These are phyloP conservation scores for Fusarium odoratissimum DNA, from an alignment of 2,329 filamentous ascomycete genomes.

Conservation along the genomic window DNA sequence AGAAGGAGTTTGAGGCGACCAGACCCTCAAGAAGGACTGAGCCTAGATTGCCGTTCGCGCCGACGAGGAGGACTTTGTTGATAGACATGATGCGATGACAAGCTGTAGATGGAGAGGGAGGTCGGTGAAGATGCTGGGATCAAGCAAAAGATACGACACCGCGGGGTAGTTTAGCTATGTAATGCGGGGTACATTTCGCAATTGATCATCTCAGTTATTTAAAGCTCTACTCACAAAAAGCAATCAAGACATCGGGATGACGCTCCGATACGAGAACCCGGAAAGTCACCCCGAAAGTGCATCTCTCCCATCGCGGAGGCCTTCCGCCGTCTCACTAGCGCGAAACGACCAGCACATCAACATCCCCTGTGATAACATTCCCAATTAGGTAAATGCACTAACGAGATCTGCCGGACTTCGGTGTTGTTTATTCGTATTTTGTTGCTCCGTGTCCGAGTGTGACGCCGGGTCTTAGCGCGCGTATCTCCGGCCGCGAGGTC, in stretches of 20 bases:
- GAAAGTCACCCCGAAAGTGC: slow-evolving; percentile 15
- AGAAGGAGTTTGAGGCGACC: slow-evolving; percentile 54
- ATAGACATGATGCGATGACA: slow-evolving; percentile 37
- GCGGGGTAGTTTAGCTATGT: slow-evolving; percentile 23
- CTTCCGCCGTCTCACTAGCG: background rate
- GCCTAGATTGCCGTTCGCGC: slow-evolving; percentile 55
- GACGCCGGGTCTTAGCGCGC: background rate
- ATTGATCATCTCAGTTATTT: background rate
- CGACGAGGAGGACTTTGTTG: slow-evolving; percentile 51
- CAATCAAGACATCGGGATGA: slow-evolving; percentile 13
- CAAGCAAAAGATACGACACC: slow-evolving; percentile 9
- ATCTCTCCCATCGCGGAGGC: slow-evolving; percentile 2
- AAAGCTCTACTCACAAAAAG: background rate
- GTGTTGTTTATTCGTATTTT: background rate
- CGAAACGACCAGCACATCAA: background rate
- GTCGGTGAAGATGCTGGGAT: background rate
- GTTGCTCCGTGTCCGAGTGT: slow-evolving; percentile 6
- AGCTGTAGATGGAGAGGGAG: background rate
- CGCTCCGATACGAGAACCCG: slow-evolving; percentile 18
- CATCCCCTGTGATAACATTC: background rate
- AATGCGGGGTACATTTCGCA: slow-evolving; percentile 21
- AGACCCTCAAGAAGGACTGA: slow-evolving; percentile 53
- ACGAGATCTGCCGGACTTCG: background rate
- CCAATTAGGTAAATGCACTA: background rate
- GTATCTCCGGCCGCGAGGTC: slow-evolving; percentile 30